Percentiles rank a stretch among this genome's conserved stretches.
phyloP scores from a whole-genome alignment of 495 filamentous ascomycete species.

The Darksidea phi region DNA sequence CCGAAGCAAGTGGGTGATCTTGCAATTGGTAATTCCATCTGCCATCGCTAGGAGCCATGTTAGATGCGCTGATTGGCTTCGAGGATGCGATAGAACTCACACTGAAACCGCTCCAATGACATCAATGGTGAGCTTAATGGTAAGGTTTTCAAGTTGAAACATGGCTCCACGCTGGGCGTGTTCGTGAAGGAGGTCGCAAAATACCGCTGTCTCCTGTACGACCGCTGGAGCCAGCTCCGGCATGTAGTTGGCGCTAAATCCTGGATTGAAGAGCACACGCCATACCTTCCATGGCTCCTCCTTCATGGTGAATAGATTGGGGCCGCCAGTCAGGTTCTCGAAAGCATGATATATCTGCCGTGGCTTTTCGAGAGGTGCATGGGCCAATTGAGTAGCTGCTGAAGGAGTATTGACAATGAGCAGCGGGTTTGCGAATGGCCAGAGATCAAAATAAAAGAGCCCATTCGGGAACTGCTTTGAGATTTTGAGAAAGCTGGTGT shows the following conservation, averaged over 20 bases:
- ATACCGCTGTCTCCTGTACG: constrained; percentile 38
- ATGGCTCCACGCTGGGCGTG: constrained; percentile 31
- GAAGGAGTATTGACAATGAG: constrained; percentile 34
- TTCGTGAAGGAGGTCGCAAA: constrained; percentile 34
- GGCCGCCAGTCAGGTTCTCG: constrained; percentile 35
- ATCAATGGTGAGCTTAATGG: constrained; percentile 40
- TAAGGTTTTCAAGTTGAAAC: constrained; percentile 40
- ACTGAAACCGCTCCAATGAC: constrained; percentile 35
- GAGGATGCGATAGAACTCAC: not conserved
- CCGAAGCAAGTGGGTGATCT: constrained; percentile 34
- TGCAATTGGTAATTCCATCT: constrained; percentile 33
- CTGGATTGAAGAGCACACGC: constrained; percentile 44
- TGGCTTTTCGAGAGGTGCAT: constrained; percentile 8
- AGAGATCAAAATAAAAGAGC: constrained; percentile 41
- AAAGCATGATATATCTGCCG: constrained; percentile 29
- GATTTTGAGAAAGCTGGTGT: constrained; percentile 3
- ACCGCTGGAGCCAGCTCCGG: constrained; percentile 40
- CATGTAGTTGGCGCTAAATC: constrained; percentile 40
- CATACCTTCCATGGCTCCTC: constrained; percentile 40
- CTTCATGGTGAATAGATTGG: constrained; percentile 42
- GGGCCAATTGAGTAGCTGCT: constrained; percentile 33
- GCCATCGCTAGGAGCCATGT: constrained; percentile 11
- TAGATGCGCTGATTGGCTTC: not conserved
- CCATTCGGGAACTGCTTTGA: constrained; percentile 27
- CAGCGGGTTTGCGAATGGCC: constrained; percentile 38